These are phyloP conservation scores for Echeveria elegans DNA, from an alignment of 164 flowering plant genomes.

Conservation along the genomic window DNA sequence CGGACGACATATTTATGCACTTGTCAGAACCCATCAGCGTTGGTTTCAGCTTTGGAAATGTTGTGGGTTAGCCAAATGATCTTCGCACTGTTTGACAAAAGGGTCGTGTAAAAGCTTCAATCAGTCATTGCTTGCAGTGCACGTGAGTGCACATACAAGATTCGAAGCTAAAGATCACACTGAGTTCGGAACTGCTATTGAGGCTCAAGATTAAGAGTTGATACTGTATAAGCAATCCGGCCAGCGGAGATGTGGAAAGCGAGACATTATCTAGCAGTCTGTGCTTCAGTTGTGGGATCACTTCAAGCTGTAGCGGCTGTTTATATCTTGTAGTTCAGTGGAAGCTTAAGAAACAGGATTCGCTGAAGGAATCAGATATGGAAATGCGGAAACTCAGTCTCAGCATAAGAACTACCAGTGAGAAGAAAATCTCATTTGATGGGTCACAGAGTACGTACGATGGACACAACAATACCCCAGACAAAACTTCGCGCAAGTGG, in stretches of 20 bases:
- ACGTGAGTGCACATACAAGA: too few species aligned
- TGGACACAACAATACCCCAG: slow-evolving; percentile 20
- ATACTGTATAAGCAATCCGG: too few species aligned
- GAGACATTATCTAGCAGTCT: slow-evolving; percentile 29
- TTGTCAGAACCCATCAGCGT: not conserved
- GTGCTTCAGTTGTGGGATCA: slow-evolving; percentile 24
- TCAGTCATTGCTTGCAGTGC: too few species aligned
- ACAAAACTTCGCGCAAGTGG: slow-evolving; percentile 42
- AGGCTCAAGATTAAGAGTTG: too few species aligned
- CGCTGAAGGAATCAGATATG: slow-evolving; percentile 25
- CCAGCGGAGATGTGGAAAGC: slow-evolving; percentile 21
- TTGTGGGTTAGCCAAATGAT: too few species aligned
- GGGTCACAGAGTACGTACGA: slow-evolving; percentile 37
- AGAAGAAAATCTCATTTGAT: slow-evolving; percentile 58
- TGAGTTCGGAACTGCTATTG: too few species aligned
- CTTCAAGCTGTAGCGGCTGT: slow-evolving; percentile 26
- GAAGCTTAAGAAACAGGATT: slow-evolving; percentile 28
- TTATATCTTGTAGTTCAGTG: slow-evolving; percentile 23
- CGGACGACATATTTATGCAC: not conserved
- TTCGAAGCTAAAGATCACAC: too few species aligned
- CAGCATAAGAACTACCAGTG: slow-evolving; percentile 48
- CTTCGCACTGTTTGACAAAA: too few species aligned
- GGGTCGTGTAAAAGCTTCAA: too few species aligned
- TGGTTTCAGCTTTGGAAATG: not conserved
- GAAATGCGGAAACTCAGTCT: slow-evolving; percentile 66